Base-by-base conservation (phyloP, 345 rosid genomes). In the Acer saccharum region DNA sequence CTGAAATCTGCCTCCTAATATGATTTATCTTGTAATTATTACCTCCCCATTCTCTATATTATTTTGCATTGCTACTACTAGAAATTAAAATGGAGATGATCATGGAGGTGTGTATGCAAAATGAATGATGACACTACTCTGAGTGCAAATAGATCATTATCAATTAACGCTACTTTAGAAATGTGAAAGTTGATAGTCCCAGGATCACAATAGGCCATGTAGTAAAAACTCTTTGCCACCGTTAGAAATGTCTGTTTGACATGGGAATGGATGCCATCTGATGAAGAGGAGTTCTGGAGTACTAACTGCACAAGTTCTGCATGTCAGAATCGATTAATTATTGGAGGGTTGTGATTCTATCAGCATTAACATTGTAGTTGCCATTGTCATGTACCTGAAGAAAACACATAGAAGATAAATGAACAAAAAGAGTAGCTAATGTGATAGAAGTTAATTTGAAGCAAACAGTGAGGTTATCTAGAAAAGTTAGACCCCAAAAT, bases 211-310 rank as follows among this genome's bases (percentile, higher is more conserved):
- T 86, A 65, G 55, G 94, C 93, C 23, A 77, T 54, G 64, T 96
- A 96, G 87, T 90, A 96, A 82, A 83, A 92, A 25, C 90, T 83
- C 82, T 80, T 90, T 10, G 91, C 91, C 65, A 94, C 91, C 4
- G 84, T 55, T 10, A 96, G 86, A 78, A 89, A 91, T 20, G 88
- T 85, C 9, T 87, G 79, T 79, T 90, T 92, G 74, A 88, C 71
- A 48, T 81, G 77, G 60, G 74, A 63, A 16, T 69, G 64, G 3
- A 78, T 68, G 11, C 60, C 85, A n/a, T 32, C 35, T 35, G 39
- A 35, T 35, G 62, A 82, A 5, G 80, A 63, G 10, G 83, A 44
- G 18, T 79, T 83, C 35, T 76, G 76, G 70, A 90, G 58, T 44
- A 86, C 94, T 75, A 87, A 65, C 71, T 87, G 87, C 64, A 81